Evolutionary conservation across 352 stramenopile species (phyloP).

Genomic region (Pythium monospermum): DNA sequence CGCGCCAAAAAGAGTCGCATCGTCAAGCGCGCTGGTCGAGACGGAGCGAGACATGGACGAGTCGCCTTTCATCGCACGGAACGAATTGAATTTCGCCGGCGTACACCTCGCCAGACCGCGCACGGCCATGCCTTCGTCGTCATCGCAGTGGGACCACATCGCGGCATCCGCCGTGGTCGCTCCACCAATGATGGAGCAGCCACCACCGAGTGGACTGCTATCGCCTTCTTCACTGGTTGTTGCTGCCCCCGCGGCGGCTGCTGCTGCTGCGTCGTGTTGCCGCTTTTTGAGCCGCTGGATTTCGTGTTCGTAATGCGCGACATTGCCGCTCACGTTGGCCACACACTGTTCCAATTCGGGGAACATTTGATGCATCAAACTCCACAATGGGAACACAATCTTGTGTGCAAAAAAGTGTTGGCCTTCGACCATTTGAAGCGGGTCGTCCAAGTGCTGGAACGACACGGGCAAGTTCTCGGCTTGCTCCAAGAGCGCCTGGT

Average conservation of each 20-base stretch:
- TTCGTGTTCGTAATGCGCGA: conserved; percentile 80
- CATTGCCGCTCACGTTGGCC: conserved; percentile 62
- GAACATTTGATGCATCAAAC: conserved; percentile 73
- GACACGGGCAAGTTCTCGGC: conserved; percentile 75
- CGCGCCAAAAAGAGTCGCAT: conserved; percentile 7
- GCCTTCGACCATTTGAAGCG: conserved; percentile 80
- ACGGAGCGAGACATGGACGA: conserved; percentile 13
- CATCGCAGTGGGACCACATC: conserved; percentile 21
- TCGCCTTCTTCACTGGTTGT: conserved; percentile 1
- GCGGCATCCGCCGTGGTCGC: too few species aligned
- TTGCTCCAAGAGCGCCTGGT: conserved; percentile 80
- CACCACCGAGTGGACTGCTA: conserved; percentile 5
- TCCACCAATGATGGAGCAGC: conserved; percentile 4
- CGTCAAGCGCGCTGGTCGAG: conserved; percentile 11
- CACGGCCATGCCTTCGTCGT: conserved; percentile 74
- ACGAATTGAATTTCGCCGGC: conserved; percentile 83
- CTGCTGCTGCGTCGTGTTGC: conserved; percentile 5
- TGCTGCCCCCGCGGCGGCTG: conserved; percentile 7
- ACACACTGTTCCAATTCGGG: conserved; percentile 62
- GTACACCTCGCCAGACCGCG: conserved; percentile 66
- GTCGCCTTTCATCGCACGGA: conserved; percentile 44
- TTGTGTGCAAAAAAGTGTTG: conserved; percentile 86
- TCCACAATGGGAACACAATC: conserved; percentile 75
- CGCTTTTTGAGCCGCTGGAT: conserved; percentile 55
- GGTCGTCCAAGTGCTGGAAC: conserved; percentile 77